Evolutionary conservation across 2,329 filamentous ascomycete genomes (phyloP).

Genomic region (Botrytis medusae): DNA sequence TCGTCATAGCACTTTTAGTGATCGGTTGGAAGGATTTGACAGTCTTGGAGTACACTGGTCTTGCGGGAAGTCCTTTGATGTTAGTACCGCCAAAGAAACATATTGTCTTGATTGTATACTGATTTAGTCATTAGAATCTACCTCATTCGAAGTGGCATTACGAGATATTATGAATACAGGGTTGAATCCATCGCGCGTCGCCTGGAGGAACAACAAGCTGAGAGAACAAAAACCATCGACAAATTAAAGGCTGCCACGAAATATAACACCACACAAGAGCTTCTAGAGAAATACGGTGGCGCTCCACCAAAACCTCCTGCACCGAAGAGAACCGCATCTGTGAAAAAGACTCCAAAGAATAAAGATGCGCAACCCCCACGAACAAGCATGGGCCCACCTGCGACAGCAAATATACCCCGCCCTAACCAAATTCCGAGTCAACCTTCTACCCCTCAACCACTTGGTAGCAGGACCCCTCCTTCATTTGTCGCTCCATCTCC

Average conservation of each 20-base stretch:
- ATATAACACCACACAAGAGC: constrained; percentile 89
- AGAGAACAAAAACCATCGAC: constrained; percentile 84
- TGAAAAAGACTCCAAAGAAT: constrained; percentile 31
- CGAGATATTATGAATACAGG: constrained; percentile 77
- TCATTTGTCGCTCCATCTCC: constrained; percentile 16
- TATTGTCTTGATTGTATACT: constrained; percentile 21
- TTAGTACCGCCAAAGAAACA: constrained; percentile 46
- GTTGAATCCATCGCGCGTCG: constrained; percentile 67
- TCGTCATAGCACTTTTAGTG: constrained; percentile 78
- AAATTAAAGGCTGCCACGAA: constrained; percentile 93
- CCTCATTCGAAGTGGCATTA: constrained; percentile 63
- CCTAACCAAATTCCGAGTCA: constrained; percentile 31
- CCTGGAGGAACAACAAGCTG: constrained; percentile 72
- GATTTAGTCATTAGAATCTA: constrained; percentile 66
- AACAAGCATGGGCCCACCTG: constrained; percentile 56
- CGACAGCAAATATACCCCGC: constrained; percentile 62
- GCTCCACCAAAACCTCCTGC: constrained; percentile 35
- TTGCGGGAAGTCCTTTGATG: constrained; percentile 77
- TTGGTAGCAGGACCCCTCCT: constrained; percentile 18
- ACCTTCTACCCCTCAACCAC: constrained; percentile 32
- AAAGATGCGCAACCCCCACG: constrained; percentile 39
- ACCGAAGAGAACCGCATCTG: constrained; percentile 33
- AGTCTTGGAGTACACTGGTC: constrained; percentile 71
- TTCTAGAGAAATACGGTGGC: constrained; percentile 92
- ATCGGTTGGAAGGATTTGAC: constrained; percentile 81